Evolutionary conservation across 2,329 filamentous ascomycete species (phyloP), one percentile per base, ranked within the genome.

Genomic region (Sphaerulina vaccinii): DNA sequence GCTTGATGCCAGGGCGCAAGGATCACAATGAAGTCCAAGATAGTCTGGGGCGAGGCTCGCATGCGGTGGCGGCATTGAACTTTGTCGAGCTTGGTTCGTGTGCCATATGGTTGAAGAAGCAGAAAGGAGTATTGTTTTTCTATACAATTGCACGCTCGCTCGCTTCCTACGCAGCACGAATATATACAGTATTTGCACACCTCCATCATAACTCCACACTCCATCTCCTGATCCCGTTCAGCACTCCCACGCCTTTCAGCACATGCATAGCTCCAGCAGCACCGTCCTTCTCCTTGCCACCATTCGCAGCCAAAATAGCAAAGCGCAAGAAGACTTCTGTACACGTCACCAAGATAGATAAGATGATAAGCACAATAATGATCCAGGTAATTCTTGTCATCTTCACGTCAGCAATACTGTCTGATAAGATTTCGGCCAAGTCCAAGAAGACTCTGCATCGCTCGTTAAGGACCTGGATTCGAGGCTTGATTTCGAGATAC

Each of bases 331-430:
- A 83, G 7, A 97, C 92, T 73, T 99, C 93, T 3, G 87, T 85
- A 44, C 89, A 87, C 1, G 93, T 97, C 47, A 99, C 90, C 46
- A 90, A 76, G 65, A 99, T 97, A 67, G 87, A 92, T 60, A 97
- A 76, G 40, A 95, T 72, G 67, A 99, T 99, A 39, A 99, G 81
- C 39, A 96, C 79, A 65, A 99, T 99, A 70, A 97, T 87, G 70
- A 99, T 97, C 92, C 92, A 97, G 1, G 93, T 99, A 68, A 96
- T 95, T 60, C 80, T 79, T 61, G 90, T 96, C 87, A 96, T 97
- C 70, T 96, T 96, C 60, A 88, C 86, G 68, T 97, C 90, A 18
- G 89, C 89, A 49, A 96, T 91, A 1, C 84, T 89, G 71, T 99
- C 92, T 11, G 88, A 90, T 1, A 99, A 77, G 19, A 99, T 96